phyloP scores from a whole-genome alignment of 768 basidiomycete genomes.

The Mycena chlorophos region DNA sequence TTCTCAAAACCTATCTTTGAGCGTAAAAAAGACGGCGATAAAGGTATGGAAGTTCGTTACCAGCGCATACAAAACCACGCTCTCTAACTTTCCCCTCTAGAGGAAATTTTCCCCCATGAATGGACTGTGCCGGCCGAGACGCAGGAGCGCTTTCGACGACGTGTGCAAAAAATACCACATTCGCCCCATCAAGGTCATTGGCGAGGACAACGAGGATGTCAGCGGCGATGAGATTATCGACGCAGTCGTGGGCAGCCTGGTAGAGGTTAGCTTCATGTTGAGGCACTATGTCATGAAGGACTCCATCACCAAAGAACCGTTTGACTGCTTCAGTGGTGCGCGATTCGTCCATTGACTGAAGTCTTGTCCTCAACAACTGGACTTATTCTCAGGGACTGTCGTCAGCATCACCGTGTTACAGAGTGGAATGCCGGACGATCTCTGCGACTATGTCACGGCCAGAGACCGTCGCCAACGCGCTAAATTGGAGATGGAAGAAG shows the following conservation, averaged over 20 bases:
- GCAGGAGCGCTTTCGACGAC: neutral
- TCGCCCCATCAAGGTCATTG: neutral
- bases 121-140: neutral
- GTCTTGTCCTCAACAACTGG: too few relatives aligned
- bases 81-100: neutral
- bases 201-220: neutral
- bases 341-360: too few relatives aligned
- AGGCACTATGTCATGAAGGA: neutral
- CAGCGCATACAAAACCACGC: neutral
- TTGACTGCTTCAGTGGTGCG: neutral
- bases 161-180: neutral
- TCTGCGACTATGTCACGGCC: conserved; percentile 17
- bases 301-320: neutral
- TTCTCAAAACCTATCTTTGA: neutral
- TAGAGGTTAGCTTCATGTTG: neutral
- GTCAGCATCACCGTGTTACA: neutral
- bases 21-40: neutral
- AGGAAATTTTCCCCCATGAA: neutral
- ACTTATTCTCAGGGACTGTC: too few relatives aligned
- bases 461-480: conserved; percentile 29
- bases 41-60: neutral
- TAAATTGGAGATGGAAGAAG: conserved; percentile 54
- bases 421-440: conserved; percentile 11
- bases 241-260: neutral
- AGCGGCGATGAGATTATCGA: neutral